These are phyloP conservation scores for Cladophialophora bantiana DNA, from an alignment of 2,329 filamentous ascomycete genomes.

Conservation along the genomic window DNA sequence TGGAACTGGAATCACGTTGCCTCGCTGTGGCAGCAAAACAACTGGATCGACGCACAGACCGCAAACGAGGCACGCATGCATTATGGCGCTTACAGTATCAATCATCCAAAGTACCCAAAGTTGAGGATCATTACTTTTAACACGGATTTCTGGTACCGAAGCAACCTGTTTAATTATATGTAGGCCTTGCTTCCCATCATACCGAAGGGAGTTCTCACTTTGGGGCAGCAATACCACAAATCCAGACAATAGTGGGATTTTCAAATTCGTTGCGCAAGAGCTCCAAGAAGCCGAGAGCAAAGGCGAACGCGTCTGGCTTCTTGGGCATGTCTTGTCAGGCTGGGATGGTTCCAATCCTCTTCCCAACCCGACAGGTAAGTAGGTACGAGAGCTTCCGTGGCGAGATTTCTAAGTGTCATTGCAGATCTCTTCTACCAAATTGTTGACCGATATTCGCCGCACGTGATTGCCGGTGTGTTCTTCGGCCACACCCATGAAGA, in stretches of 20 bases:
- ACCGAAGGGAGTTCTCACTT: conserved; percentile 55
- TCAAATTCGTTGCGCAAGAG: conserved; percentile 60
- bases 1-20: conserved; percentile 67
- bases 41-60: conserved; percentile 58
- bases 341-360: conserved; percentile 64
- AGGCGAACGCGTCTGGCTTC: conserved; percentile 61
- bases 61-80: conserved; percentile 59
- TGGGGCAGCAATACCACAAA: conserved; percentile 58
- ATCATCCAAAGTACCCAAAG: conserved; percentile 56
- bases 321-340: conserved; percentile 62
- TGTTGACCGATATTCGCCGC: conserved; percentile 61
- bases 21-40: conserved; percentile 63
- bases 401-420: not conserved
- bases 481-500: conserved; percentile 65
- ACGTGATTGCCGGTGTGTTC: conserved; percentile 63
- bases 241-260: conserved; percentile 58
- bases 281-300: conserved; percentile 61
- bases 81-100: conserved; percentile 64
- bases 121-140: conserved; percentile 62
- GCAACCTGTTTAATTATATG: conserved; percentile 53
- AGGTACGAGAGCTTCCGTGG: conserved; percentile 42
- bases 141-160: conserved; percentile 58
- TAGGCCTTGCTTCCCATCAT: conserved; percentile 40
- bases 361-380: conserved; percentile 60
- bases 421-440: conserved; percentile 56